These are phyloP conservation scores for Populus trichocarpa DNA, from an alignment of 441 rosid genomes.

Conservation along the genomic window DNA sequence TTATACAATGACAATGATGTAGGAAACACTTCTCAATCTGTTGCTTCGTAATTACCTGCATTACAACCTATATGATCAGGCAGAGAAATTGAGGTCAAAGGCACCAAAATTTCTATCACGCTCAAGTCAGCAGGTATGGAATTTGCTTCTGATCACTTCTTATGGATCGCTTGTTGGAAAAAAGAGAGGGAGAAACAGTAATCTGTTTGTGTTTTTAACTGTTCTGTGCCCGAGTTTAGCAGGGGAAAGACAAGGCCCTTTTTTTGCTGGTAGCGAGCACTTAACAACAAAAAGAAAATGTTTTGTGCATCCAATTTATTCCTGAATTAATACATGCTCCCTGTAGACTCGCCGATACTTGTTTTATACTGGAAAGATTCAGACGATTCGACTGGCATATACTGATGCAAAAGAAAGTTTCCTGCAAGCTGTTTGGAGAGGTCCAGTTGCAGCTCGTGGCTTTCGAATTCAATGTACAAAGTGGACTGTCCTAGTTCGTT, in stretches of 20 bases:
- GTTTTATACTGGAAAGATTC: slow-evolving; percentile 67
- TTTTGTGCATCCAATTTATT: not conserved
- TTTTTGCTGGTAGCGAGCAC: not conserved
- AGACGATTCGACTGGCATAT: slow-evolving; percentile 72
- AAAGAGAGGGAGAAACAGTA: not conserved
- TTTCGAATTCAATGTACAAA: slow-evolving; percentile 73
- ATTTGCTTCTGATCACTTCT: not conserved
- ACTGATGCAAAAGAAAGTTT: slow-evolving; percentile 78
- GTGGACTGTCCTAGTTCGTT: slow-evolving; percentile 64
- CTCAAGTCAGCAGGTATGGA: slow-evolving; percentile 58
- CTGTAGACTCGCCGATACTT: slow-evolving; percentile 69
- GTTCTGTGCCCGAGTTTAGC: not conserved
- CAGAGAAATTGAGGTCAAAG: slow-evolving; percentile 76
- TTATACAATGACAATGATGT: slow-evolving; percentile 14
- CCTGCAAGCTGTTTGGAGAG: slow-evolving; percentile 71
- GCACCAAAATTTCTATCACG: slow-evolving; percentile 66
- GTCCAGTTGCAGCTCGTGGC: slow-evolving; percentile 64
- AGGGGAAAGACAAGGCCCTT: not conserved
- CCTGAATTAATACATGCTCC: not conserved
- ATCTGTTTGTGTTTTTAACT: not conserved
- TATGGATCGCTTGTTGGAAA: not conserved
- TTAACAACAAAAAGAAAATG: not conserved
- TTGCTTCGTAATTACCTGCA: slow-evolving; percentile 59
- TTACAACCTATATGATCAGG: slow-evolving; percentile 72
- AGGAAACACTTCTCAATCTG: slow-evolving; percentile 48